Conservation (phyloP, 2,329 filamentous ascomycete genomes). For the Penicillium sp. region DNA sequence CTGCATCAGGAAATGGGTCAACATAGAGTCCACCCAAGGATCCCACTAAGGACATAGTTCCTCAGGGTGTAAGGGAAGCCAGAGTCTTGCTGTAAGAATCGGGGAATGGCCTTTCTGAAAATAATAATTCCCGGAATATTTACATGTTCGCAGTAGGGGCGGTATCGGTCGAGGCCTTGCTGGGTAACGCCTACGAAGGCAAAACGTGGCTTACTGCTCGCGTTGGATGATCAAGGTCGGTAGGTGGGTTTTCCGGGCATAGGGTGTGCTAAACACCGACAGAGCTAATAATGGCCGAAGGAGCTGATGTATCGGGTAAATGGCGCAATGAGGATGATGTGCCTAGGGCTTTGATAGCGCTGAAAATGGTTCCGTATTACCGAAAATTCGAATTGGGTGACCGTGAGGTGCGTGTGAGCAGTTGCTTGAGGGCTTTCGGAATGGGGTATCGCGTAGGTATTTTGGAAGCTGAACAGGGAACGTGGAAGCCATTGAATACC, state of each 20-base stretch:
- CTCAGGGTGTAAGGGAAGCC: slow-evolving; percentile 1
- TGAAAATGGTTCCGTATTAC: not conserved
- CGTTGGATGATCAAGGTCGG: not conserved
- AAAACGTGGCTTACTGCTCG: not conserved
- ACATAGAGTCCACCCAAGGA: not conserved
- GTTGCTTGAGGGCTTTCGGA: not conserved
- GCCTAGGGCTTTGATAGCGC: not conserved
- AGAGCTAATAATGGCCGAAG: not conserved
- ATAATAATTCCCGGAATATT: not conserved
- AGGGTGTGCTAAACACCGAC: not conserved
- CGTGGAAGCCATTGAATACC: not conserved
- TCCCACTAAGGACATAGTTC: not conserved
- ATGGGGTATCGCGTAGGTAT: not conserved
- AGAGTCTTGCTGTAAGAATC: not conserved
- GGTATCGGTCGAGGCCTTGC: not conserved
- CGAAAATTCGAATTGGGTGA: not conserved
- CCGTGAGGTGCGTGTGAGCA: not conserved
- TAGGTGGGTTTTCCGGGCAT: not conserved
- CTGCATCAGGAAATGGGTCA: not conserved
- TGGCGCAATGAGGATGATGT: not conserved
- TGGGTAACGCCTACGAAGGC: not conserved
- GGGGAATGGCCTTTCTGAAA: not conserved
- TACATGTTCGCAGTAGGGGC: not conserved
- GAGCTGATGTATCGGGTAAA: not conserved
- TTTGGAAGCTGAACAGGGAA: not conserved